Evolutionary conservation across 257 asterid genomes (phyloP).

Genomic region (Fraxinus excelsior): DNA sequence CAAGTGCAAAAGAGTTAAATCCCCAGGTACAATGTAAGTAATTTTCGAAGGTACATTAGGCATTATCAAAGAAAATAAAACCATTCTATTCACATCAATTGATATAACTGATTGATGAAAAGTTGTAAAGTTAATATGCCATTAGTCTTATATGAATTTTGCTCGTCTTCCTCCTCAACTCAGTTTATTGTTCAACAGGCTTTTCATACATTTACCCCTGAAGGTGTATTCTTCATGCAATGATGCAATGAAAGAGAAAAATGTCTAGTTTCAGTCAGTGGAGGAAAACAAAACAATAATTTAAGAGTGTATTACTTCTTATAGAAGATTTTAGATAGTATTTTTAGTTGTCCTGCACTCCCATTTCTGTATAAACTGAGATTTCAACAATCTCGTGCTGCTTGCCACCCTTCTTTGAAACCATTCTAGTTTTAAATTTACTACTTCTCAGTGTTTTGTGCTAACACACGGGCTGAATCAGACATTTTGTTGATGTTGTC

Average conservation of each 20-base stretch:
- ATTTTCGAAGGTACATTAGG: background rate
- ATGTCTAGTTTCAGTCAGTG: constrained; percentile 1
- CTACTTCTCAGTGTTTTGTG: constrained; percentile 4
- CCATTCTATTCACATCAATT: background rate
- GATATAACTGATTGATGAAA: background rate
- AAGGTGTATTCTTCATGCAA: background rate
- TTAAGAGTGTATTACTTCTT: background rate
- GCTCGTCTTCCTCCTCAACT: constrained; percentile 1
- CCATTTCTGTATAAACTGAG: background rate
- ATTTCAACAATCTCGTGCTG: background rate
- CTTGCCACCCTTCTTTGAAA: background rate
- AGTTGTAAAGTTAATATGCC: background rate
- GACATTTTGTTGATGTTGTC: background rate
- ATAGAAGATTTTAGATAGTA: background rate
- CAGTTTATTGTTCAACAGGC: background rate
- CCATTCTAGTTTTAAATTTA: background rate
- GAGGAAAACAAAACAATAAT: background rate
- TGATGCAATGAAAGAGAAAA: background rate
- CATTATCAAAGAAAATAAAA: background rate
- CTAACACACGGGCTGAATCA: background rate
- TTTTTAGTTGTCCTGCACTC: background rate
- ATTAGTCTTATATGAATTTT: constrained; percentile 1
- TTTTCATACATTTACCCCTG: constrained; percentile 12
- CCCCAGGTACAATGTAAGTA: background rate
- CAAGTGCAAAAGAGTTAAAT: too few relatives aligned